Percentiles rank a stretch among this genome's conserved stretches.
Conservation (phyloP, 1,284 basidiomycete species). For the Melampsora americana region DNA sequence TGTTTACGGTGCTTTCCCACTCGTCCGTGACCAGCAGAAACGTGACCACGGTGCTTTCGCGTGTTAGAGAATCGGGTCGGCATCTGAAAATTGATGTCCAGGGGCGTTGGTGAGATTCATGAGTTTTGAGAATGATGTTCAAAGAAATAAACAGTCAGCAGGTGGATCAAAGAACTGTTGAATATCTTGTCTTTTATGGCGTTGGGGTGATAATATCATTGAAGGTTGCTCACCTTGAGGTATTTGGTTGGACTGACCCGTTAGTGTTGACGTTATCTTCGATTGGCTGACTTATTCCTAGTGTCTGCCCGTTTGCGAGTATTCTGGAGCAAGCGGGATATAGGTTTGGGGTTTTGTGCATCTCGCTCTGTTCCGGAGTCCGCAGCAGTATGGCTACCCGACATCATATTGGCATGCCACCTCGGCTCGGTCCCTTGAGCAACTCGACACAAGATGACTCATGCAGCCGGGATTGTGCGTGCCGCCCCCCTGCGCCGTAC, state of each 20-base stretch:
- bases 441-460: neutral
- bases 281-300: neutral
- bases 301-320: neutral
- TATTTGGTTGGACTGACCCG: neutral
- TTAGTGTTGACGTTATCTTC: neutral
- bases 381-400: constrained; percentile 10
- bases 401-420: too few relatives aligned
- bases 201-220: neutral
- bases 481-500: neutral
- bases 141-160: neutral
- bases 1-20: constrained; percentile 99
- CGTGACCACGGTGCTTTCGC: constrained; percentile 97
- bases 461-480: neutral
- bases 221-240: constrained; percentile 20
- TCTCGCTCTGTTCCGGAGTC: neutral
- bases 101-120: neutral
- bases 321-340: constrained; percentile 3
- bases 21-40: constrained; percentile 98
- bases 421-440: too few relatives aligned
- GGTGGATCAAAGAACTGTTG: too few relatives aligned
- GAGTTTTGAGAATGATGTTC: neutral
- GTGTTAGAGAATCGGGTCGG: constrained; percentile 92
- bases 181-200: neutral
- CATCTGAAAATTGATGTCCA: constrained; percentile 59
- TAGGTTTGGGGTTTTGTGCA: constrained; percentile 22